These are phyloP conservation scores for Clarireedia paspali DNA, from an alignment of 2,329 filamentous ascomycete species.

Conservation along the genomic window DNA sequence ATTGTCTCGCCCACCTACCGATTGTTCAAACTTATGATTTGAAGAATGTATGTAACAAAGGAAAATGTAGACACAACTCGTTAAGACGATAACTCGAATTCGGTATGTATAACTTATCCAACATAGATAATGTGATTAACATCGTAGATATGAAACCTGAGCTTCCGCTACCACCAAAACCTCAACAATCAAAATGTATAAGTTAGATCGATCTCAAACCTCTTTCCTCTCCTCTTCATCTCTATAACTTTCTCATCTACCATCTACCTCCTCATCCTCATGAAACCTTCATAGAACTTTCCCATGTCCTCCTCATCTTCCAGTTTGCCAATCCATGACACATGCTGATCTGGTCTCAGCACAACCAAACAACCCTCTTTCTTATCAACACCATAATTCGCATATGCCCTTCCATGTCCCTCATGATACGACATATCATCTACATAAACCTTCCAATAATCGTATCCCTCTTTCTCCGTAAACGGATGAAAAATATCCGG, in stretches of 20 bases:
- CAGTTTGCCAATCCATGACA: conserved; percentile 36
- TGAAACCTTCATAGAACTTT: conserved; percentile 14
- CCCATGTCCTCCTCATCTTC: conserved; percentile 23
- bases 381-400: conserved; percentile 49
- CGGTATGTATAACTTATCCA: no score
- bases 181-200: no score
- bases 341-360: conserved; percentile 61
- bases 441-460: conserved; percentile 49
- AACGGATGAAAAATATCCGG: conserved; percentile 42
- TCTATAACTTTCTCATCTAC: no score
- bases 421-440: conserved; percentile 48
- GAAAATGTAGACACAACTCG: no score
- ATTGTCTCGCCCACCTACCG: no score
- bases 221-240: background rate
- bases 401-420: conserved; percentile 43
- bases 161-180: no score
- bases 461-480: conserved; percentile 41
- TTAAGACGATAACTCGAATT: no score
- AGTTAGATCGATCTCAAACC: no score
- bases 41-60: no score
- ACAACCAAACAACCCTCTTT: conserved; percentile 50
- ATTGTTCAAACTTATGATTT: no score
- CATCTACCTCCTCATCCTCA: conserved; percentile 1
- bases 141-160: no score
- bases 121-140: no score